A percentile compares a stretch with the other conserved stretches of the same genome.
phyloP scores from a whole-genome alignment of 768 basidiomycete genomes.

The Lyophyllum semitale region DNA sequence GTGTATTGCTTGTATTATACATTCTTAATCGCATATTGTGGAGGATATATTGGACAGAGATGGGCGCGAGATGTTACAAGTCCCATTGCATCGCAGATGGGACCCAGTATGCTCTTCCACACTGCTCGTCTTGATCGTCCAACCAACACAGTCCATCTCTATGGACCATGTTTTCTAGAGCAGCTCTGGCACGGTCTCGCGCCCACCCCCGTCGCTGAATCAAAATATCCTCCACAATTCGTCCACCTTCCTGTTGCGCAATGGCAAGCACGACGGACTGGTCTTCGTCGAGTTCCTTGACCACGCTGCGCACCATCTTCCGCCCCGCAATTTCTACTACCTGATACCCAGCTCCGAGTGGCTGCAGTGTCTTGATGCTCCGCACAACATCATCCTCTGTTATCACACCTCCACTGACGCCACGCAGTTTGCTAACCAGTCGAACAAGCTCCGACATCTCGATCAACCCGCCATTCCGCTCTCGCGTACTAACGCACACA shows the following conservation, averaged over 20 bases:
- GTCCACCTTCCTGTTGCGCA: slow-evolving; percentile 67
- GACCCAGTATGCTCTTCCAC: slow-evolving; percentile 80
- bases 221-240: slow-evolving; percentile 65
- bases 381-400: slow-evolving; percentile 84
- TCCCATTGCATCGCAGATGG: slow-evolving; percentile 89
- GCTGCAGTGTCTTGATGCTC: slow-evolving; percentile 85
- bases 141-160: slow-evolving; percentile 94
- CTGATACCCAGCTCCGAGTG: slow-evolving; percentile 88
- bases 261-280: slow-evolving; percentile 81
- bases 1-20: slow-evolving; percentile 13
- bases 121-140: slow-evolving; percentile 79
- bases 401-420: slow-evolving; percentile 65
- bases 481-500: slow-evolving; percentile 84
- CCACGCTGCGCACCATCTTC: slow-evolving; percentile 85
- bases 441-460: slow-evolving; percentile 84
- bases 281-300: slow-evolving; percentile 88
- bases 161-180: slow-evolving; percentile 87
- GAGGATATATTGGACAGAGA: too few species aligned
- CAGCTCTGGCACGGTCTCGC: slow-evolving; percentile 70
- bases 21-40: slow-evolving; percentile 1
- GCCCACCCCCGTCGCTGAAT: slow-evolving; percentile 74
- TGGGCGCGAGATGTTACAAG: too few species aligned
- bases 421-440: slow-evolving; percentile 75
- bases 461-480: slow-evolving; percentile 90
- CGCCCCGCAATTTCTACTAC: slow-evolving; percentile 72